A percentile compares a stretch with the other conserved stretches of the same genome.
Conservation (phyloP, 2,329 filamentous ascomycete species). For the Fusarium nurragi region DNA sequence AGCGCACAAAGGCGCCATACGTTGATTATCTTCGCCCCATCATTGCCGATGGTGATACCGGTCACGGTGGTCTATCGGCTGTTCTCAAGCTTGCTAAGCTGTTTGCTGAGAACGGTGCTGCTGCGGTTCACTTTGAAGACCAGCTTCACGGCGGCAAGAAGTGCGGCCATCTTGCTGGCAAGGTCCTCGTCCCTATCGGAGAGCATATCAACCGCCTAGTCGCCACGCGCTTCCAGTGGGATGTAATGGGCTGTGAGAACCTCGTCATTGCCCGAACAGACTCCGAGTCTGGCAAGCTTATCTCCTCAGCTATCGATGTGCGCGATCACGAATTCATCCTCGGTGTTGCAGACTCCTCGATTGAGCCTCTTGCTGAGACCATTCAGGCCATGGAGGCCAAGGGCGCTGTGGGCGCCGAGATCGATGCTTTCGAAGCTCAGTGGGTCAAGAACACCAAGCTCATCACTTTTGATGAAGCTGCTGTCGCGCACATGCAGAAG, state of each 20-base stretch:
- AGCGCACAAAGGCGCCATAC: slow-evolving; percentile 82
- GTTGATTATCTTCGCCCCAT: slow-evolving; percentile 94
- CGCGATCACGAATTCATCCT: slow-evolving; percentile 98
- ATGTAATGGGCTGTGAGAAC: slow-evolving; percentile 96
- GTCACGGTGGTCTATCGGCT: slow-evolving; percentile 90
- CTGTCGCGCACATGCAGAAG: slow-evolving; percentile 75
- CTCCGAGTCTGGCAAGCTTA: slow-evolving; percentile 89
- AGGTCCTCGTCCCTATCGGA: slow-evolving; percentile 90
- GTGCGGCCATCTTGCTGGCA: slow-evolving; percentile 95
- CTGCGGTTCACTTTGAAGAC: slow-evolving; percentile 97
- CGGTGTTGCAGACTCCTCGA: slow-evolving; percentile 77
- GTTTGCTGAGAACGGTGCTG: slow-evolving; percentile 96
- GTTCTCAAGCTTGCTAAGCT: slow-evolving; percentile 97
- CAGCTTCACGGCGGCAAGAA: slow-evolving; percentile 98
- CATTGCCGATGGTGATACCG: slow-evolving; percentile 95
- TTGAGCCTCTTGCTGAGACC: slow-evolving; percentile 85
- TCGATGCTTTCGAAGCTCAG: slow-evolving; percentile 83
- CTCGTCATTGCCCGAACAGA: slow-evolving; percentile 95
- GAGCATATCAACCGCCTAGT: slow-evolving; percentile 97
- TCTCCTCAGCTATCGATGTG: slow-evolving; percentile 90
- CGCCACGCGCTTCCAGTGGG: slow-evolving; percentile 95
- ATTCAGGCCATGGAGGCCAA: slow-evolving; percentile 88
- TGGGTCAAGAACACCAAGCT: slow-evolving; percentile 91
- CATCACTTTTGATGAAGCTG: slow-evolving; percentile 91
- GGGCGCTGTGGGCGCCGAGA: slow-evolving; percentile 80